Conservation (phyloP, 225 moss, liverwort and hornwort genomes). For the Pseudisothecium myosuroides region DNA sequence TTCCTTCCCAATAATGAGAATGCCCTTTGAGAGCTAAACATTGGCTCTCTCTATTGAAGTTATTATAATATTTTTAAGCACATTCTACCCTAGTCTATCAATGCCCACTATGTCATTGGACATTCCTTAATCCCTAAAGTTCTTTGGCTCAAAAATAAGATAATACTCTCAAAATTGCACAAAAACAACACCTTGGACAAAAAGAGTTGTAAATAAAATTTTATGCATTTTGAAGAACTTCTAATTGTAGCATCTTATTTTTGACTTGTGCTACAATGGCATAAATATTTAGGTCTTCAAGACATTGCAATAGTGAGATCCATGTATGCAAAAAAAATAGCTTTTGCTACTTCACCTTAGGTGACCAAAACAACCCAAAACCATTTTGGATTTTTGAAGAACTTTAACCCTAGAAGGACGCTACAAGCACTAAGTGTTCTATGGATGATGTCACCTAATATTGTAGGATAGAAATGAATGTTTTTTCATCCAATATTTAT, state of each 20-base stretch:
- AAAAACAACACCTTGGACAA: rapidly evolving
- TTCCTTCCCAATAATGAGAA: too few relatives aligned
- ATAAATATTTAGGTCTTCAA: too few relatives aligned
- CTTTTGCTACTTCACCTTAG: neutral
- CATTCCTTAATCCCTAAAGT: rapidly evolving
- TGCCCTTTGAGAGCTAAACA: too few relatives aligned
- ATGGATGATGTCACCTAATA: too few relatives aligned
- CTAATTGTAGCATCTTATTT: rapidly evolving
- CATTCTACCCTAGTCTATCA: rapidly evolving
- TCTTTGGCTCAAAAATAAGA: neutral
- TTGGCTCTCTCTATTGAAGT: neutral
- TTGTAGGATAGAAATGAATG: too few relatives aligned
- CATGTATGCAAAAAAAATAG: too few relatives aligned
- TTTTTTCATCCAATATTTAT: too few relatives aligned
- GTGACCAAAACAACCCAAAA: neutral
- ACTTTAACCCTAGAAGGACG: too few relatives aligned
- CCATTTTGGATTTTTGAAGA: neutral
- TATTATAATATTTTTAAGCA: neutral
- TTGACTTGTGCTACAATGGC: neutral
- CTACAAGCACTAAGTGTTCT: rapidly evolving
- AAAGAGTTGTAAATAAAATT: neutral
- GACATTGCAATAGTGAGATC: neutral
- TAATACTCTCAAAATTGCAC: neutral
- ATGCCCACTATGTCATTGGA: neutral
- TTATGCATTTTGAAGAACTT: neutral